Evolutionary conservation across 345 rosid genomes (phyloP), one percentile per base, ranked within the genome.

Genomic region (Diplotaxis tenuifolia): DNA sequence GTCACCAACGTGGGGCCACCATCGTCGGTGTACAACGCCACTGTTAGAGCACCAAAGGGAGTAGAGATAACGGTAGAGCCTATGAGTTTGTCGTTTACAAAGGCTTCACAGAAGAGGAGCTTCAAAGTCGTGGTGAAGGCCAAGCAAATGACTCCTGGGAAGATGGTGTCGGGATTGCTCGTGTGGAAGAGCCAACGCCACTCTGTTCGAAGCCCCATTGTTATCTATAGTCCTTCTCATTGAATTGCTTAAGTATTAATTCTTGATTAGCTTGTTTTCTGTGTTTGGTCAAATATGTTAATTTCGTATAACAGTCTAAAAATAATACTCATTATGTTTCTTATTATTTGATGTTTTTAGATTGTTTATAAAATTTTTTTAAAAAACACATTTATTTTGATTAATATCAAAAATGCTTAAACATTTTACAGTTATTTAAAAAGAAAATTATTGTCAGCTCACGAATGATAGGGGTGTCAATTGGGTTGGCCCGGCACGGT

Each of bases 81-180:
- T 0, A 61, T 5, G 79, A 83, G 74, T 68, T 82, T 93, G 49
- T 29, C 78, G 61, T 93, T 93, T 82, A 22, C 84, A 12, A 82
- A 72, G 22, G 54, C 69, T 1, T 55, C 29, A 66, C 88, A 89
- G 72, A 79, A 82, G 65, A 79, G 86, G 67, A 86, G 92, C 74
- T 93, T 93, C 76, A 84, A 82, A 81, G 96, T 93, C 7, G 80
- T 81, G 34, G 94, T 89, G n/a, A 88, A 76, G 84, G 90, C 84
- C 22, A 80, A 79, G 45, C 80, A 82, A 1, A 52, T 80, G 81
- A 55, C 38, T 10, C 67, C 72, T 19, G 77, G 82, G 12, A 78
- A 73, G 42, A 63, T 88, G 10, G 72, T 78, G 52, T 91, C 96
- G 0, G 98, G 93, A 18, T 84, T 84, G 9, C 85, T 93, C 50